Conservation (phyloP, 176 grass and related monocot genomes). For the Juncus effusus region DNA sequence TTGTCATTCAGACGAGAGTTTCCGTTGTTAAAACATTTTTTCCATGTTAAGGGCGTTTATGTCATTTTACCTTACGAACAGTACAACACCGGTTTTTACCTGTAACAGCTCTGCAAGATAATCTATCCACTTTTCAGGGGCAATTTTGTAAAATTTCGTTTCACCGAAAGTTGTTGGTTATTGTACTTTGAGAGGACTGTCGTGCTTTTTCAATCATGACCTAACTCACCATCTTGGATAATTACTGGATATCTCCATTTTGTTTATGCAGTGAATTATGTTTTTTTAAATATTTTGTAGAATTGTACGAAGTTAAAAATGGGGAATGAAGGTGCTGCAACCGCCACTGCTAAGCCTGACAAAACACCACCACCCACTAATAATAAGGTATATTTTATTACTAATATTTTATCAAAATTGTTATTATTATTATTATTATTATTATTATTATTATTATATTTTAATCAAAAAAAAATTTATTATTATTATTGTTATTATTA, state of each 20-base stretch:
- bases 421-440: not conserved
- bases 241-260: conserved; percentile 15
- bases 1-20: not conserved
- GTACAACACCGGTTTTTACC: not conserved
- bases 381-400: conserved; percentile 47
- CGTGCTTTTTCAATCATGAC: conserved; percentile 15
- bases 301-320: conserved; percentile 20
- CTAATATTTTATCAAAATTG: not conserved
- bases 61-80: not conserved
- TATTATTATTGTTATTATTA: not conserved
- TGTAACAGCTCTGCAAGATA: no score
- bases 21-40: not conserved
- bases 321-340: conserved; percentile 58
- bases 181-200: conserved; percentile 18
- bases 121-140: not conserved
- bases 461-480: no score
- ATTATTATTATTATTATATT: not conserved
- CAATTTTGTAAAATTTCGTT: conserved; percentile 6
- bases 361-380: conserved; percentile 46
- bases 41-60: not conserved
- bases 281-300: not conserved
- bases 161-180: conserved; percentile 14
- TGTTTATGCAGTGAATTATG: not conserved
- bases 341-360: conserved; percentile 43
- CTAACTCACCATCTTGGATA: not conserved